Base-by-base conservation (phyloP, 2,329 filamentous ascomycete genomes). In the Cadophora gregata region DNA sequence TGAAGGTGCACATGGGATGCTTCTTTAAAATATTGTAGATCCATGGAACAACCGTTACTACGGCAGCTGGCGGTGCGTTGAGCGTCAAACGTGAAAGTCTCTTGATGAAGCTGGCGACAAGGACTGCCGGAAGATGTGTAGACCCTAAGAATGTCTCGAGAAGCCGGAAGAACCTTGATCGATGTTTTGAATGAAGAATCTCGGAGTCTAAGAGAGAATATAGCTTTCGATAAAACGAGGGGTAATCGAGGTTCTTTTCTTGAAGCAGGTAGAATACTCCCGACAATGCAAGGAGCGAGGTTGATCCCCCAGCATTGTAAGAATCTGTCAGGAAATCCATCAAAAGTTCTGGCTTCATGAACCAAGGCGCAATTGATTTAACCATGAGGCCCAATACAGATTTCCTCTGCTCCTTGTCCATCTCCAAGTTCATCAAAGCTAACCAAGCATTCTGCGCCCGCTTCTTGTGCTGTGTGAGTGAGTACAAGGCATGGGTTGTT, bases 281-380 rank as follows among this genome's bases (percentile, higher is more conserved):
- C 0, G 93, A 96, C 1, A 99, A 84, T 1, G 96, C 93, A 24
- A 97, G 85, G 4, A 99, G 84, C 4, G 96, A 95, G 58, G 90
- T 93, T 16, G 93, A 91, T 53, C 96, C 96, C 61, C 95, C 93
- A 8, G 89, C 82, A 74, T 97, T 86, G 81, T 97, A 98, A 33
- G 90, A 96, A 80, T 96, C 93, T n/a, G 93, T 97, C 64, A 99
- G 81, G 79, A 98, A 99, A 81, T 99, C 96, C 84, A 97, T 93
- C 38, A 99, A 85, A 48, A 97, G 84, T 76, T 98, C 95, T 1
- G 93, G 91, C 69, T 93, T 92, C 58, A 84, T 86, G 79, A 98
- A 97, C 92, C 93, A 97, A 0, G 95, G 94, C 27, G 92, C 91
- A 72, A 97, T 93, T 38, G 88, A 88, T 50, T 87, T 86, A 1